Percentiles rank a stretch among this genome's conserved stretches.
Evolutionary conservation across 1,139 yeast species (phyloP).

Genomic region (Candida sojae): DNA sequence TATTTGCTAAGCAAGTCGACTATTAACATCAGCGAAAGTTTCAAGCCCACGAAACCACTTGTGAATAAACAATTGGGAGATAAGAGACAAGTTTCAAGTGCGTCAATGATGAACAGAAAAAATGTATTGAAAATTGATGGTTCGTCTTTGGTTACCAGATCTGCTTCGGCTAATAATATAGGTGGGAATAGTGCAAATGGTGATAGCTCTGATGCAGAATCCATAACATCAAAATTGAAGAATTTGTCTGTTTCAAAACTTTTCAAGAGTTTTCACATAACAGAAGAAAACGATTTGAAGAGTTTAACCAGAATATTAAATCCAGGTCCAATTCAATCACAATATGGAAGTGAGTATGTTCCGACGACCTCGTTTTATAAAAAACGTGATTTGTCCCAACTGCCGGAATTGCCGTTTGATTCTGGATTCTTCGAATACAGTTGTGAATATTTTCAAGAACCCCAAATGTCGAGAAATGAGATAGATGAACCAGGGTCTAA

Average conservation of each 20-base stretch:
- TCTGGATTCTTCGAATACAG: constrained; percentile 87
- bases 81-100: constrained; percentile 36
- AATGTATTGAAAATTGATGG: constrained; percentile 34
- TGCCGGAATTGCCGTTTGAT: constrained; percentile 58
- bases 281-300: constrained; percentile 43
- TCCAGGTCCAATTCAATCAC: constrained; percentile 44
- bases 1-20: constrained; percentile 56
- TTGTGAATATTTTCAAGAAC: constrained; percentile 92
- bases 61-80: constrained; percentile 27
- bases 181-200: constrained; percentile 16
- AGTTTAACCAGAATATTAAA: constrained; percentile 39
- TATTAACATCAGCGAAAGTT: constrained; percentile 42
- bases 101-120: constrained; percentile 28
- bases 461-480: constrained; percentile 87
- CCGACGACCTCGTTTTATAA: constrained; percentile 57
- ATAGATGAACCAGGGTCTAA: constrained; percentile 92
- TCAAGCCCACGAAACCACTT: constrained; percentile 37
- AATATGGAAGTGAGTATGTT: constrained; percentile 50
- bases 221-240: constrained; percentile 40
- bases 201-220: constrained; percentile 31
- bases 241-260: constrained; percentile 44
- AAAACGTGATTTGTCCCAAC: constrained; percentile 34
- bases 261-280: constrained; percentile 44
- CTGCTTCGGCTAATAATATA: constrained; percentile 32
- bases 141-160: constrained; percentile 26